Conservation (phyloP, 352 stramenopile species). For the Phytophthora sansomeana region DNA sequence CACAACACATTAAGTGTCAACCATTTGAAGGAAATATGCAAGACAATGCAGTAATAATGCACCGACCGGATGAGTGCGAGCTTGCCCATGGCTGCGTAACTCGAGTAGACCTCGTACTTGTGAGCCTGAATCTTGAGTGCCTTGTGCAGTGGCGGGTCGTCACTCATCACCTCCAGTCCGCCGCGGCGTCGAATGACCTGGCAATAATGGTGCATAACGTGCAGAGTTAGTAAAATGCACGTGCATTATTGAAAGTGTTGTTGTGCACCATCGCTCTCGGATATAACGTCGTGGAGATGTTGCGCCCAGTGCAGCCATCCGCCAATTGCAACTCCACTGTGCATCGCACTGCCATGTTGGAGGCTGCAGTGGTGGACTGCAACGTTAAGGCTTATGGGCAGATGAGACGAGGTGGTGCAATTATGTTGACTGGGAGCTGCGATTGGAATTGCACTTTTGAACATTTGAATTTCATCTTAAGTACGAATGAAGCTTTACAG, state of each 20-base stretch:
- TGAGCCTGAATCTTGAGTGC: slow-evolving; percentile 58
- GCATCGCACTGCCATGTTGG: slow-evolving; percentile 41
- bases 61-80: slow-evolving; percentile 71
- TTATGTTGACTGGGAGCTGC: neutral
- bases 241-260: neutral
- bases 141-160: slow-evolving; percentile 60
- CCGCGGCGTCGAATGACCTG: slow-evolving; percentile 60
- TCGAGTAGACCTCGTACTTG: slow-evolving; percentile 77
- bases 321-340: slow-evolving; percentile 70
- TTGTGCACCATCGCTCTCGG: slow-evolving; percentile 40
- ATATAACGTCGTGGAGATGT: slow-evolving; percentile 49
- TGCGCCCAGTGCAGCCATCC: slow-evolving; percentile 58
- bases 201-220: neutral
- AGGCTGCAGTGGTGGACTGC: neutral
- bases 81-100: slow-evolving; percentile 64
- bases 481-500: too few species aligned
- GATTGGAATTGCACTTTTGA: slow-evolving; percentile 22
- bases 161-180: slow-evolving; percentile 61
- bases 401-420: neutral
- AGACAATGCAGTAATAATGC: neutral
- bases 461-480: slow-evolving; percentile 18
- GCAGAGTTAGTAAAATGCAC: neutral
- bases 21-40: neutral
- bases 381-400: neutral
- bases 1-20: neutral